Base-by-base conservation (phyloP, 345 rosid species). In the Rhizophora mangle region DNA sequence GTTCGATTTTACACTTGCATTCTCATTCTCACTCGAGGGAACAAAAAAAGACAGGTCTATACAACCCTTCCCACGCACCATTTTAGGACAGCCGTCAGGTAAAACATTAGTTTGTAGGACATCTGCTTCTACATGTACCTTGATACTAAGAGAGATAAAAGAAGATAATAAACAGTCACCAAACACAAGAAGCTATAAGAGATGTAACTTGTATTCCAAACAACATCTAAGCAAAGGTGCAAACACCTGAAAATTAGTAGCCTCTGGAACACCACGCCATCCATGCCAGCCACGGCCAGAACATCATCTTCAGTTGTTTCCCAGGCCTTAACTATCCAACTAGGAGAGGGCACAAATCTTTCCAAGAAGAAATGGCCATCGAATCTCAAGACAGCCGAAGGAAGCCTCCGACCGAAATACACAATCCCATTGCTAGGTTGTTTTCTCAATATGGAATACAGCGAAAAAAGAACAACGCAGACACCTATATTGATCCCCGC, bases 291-390 rank as follows among this genome's bases (percentile, higher is more conserved):
- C 58, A 76, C 36, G 57, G 87, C 82, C 74, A 95, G 75, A 65
- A 95, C 71, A 75, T 95, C 98, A 0, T 86, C 88, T 70, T 95
- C 99, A 34, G 91, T 80, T 46, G 96, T 84, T 76, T 82, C 87
- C 98, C 98, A 95, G 27, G 98, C 97, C 79, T 83, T 92, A 30
- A 87, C 34, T 8, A 95, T 47, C 99, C 99, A 95, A 80, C 96
- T 84, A 0, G 99, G 92, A 54, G 98, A 87, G 0, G 99, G 99
- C 2, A 82, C 90, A 67, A 90, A 92, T 74, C 98, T 88, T 61
- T 90, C 88, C 24, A 90, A 82, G 78, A 86, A 79, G 72, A 68
- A 65, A 72, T 84, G 82, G 67, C 83, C 88, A 26, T n/a, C 47
- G 34, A 67, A 78, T 60, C 73, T 76, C n/a, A 73, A 63, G n/a